phyloP scores from a whole-genome alignment of 1,139 yeast genomes.

The Candida tetrigidarum region DNA sequence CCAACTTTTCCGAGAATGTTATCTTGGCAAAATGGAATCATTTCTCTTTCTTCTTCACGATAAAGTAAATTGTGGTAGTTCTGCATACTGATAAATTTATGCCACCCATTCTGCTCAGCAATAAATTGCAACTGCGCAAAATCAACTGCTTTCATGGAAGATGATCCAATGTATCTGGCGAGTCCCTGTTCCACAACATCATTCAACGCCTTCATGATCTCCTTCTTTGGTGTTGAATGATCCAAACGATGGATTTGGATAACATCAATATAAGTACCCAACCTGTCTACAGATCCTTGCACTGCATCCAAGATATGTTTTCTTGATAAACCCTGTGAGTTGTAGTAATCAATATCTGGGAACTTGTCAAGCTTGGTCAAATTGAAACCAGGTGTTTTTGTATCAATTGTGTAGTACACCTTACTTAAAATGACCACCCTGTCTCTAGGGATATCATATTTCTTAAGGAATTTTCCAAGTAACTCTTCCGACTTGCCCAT shows the following conservation, averaged over 20 bases:
- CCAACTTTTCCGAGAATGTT: conserved; percentile 43
- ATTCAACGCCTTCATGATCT: conserved; percentile 58
- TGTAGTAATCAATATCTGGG: conserved; percentile 20
- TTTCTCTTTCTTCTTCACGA: conserved; percentile 65
- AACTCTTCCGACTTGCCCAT: conserved; percentile 28
- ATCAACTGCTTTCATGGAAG: conserved; percentile 6
- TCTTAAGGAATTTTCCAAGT: conserved; percentile 27
- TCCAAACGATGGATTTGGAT: conserved; percentile 42
- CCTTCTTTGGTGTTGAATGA: conserved; percentile 44
- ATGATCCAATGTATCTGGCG: conserved; percentile 44
- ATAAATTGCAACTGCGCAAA: conserved; percentile 27
- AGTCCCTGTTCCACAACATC: conserved; percentile 53
- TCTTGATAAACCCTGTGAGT: conserved; percentile 36
- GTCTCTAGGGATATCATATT: conserved; percentile 28
- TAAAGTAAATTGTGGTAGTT: conserved; percentile 56
- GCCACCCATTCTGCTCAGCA: conserved; percentile 57
- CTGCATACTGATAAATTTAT: conserved; percentile 63
- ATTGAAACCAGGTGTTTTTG: conserved; percentile 26
- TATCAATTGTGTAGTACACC: conserved; percentile 30
- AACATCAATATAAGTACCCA: conserved; percentile 53
- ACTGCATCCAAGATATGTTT: conserved; percentile 59
- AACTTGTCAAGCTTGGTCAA: conserved; percentile 8
- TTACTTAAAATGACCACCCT: conserved; percentile 46
- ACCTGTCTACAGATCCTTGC: conserved; percentile 48
- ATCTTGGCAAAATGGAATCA: conserved; percentile 52